phyloP scores from a whole-genome alignment of 2,329 filamentous ascomycete genomes.

The Pezicula radicicola region DNA sequence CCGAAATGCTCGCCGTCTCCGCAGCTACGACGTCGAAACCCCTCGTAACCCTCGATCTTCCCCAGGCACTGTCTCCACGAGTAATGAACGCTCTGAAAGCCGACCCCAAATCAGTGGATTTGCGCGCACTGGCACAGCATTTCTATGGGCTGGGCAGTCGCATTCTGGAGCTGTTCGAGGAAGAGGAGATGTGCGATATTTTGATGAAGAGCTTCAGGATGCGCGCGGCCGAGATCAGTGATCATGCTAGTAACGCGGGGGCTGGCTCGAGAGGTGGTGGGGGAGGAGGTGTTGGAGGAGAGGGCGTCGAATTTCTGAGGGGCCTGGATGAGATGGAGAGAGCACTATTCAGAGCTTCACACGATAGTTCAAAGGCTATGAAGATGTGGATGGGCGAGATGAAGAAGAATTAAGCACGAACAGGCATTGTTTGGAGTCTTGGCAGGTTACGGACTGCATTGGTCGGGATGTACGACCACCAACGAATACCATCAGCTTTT shows the following conservation, averaged over 20 bases:
- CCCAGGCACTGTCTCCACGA: conserved; percentile 69
- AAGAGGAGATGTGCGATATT: conserved; percentile 75
- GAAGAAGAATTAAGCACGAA: conserved; percentile 23
- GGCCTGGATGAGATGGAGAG: conserved; percentile 91
- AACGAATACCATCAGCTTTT: too few relatives aligned
- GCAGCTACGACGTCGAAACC: conserved; percentile 44
- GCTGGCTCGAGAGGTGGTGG: conserved; percentile 69
- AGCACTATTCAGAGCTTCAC: conserved; percentile 67
- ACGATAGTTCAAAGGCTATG: conserved; percentile 68
- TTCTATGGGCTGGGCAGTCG: conserved; percentile 85
- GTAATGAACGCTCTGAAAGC: conserved; percentile 90
- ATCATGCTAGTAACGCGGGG: conserved; percentile 84
- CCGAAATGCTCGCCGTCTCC: conserved; percentile 83
- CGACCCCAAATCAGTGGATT: conserved; percentile 79
- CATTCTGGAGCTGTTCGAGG: conserved; percentile 88
- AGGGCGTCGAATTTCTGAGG: conserved; percentile 78
- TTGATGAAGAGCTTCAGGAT: conserved; percentile 76
- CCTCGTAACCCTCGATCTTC: conserved; percentile 78
- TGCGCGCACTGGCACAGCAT: conserved; percentile 79
- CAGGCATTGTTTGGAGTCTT: too few relatives aligned
- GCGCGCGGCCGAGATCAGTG: conserved; percentile 76
- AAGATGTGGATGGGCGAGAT: conserved; percentile 62
- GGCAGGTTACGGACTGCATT: too few relatives aligned
- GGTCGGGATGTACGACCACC: too few relatives aligned
- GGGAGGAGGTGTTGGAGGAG: conserved; percentile 66